A percentile compares a stretch with the other conserved stretches of the same genome.
Conservation (phyloP, 176 grass and related monocot genomes). For the Puya raimondii region DNA sequence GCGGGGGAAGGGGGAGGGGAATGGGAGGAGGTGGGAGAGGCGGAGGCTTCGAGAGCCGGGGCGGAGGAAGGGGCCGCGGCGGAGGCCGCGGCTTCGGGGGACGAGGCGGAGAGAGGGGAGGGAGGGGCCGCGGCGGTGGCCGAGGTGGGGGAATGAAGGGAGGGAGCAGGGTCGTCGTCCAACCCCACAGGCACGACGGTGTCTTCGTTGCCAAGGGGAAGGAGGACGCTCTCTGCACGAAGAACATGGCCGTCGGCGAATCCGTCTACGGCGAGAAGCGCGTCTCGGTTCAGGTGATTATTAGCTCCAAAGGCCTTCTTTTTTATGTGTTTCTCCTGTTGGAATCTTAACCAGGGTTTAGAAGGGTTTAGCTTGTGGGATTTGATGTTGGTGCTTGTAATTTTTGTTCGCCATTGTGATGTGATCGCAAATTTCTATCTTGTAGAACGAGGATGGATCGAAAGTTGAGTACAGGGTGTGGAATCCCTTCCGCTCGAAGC, state of each 20-base stretch:
- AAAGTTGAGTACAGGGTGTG: constrained; percentile 82
- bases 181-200: constrained; percentile 69
- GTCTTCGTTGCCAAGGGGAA: constrained; percentile 84
- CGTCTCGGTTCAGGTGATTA: constrained; percentile 53
- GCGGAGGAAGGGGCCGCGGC: constrained; percentile 7
- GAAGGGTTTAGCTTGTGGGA: no score
- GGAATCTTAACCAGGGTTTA: no score
- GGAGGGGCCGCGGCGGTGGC: constrained; percentile 14
- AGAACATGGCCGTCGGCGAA: constrained; percentile 75
- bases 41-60: constrained; percentile 12
- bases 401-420: not conserved
- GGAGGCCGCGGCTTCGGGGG: constrained; percentile 21
- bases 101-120: constrained; percentile 2
- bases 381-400: not conserved
- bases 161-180: constrained; percentile 63
- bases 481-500: constrained; percentile 89
- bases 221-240: constrained; percentile 94
- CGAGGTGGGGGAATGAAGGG: constrained; percentile 60
- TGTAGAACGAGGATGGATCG: constrained; percentile 55
- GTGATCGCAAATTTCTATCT: not conserved
- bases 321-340: not conserved
- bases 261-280: constrained; percentile 88
- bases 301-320: not conserved
- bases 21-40: constrained; percentile 21
- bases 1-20: constrained; percentile 17